Evolutionary conservation across 192 early-diverging fungal species (phyloP).

Genomic region (Coemansia sp.): DNA sequence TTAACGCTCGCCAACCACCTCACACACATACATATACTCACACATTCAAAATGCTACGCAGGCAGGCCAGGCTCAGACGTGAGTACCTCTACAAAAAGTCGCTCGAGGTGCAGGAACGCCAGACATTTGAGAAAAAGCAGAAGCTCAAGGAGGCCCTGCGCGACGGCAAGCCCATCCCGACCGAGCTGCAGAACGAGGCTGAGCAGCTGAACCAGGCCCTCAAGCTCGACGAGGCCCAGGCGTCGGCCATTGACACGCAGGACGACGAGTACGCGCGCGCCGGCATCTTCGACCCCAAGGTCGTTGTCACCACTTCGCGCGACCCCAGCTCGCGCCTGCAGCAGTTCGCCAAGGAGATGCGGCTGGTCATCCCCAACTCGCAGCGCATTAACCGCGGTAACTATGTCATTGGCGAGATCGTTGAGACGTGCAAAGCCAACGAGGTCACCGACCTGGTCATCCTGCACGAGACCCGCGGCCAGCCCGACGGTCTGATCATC

Average conservation of each 20-base stretch:
- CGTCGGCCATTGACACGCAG: constrained; percentile 69
- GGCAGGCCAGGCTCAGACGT: constrained; percentile 82
- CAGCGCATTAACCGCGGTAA: constrained; percentile 97
- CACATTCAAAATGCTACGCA: constrained; percentile 48
- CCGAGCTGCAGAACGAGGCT: constrained; percentile 80
- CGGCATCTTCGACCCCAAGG: constrained; percentile 91
- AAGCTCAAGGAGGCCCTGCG: constrained; percentile 85
- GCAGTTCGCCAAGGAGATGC: constrained; percentile 98
- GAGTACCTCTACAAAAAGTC: constrained; percentile 98
- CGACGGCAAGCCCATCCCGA: constrained; percentile 86
- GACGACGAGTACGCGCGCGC: constrained; percentile 98
- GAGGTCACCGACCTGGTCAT: constrained; percentile 96
- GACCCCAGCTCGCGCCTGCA: constrained; percentile 89
- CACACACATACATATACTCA: too few species aligned
- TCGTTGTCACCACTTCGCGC: constrained; percentile 95
- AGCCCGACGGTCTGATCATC: constrained; percentile 95
- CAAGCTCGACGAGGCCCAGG: constrained; percentile 85
- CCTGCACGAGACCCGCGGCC: constrained; percentile 90
- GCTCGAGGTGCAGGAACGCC: constrained; percentile 87
- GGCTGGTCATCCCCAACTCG: constrained; percentile 91
- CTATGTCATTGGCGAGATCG: constrained; percentile 93
- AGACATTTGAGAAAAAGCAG: constrained; percentile 93
- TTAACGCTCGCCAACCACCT: too few species aligned
- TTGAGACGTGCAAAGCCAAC: constrained; percentile 90
- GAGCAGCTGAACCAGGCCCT: constrained; percentile 72